Evolutionary conservation across 805 yeast species (phyloP).

Genomic region (Lachancea dasiensis): DNA sequence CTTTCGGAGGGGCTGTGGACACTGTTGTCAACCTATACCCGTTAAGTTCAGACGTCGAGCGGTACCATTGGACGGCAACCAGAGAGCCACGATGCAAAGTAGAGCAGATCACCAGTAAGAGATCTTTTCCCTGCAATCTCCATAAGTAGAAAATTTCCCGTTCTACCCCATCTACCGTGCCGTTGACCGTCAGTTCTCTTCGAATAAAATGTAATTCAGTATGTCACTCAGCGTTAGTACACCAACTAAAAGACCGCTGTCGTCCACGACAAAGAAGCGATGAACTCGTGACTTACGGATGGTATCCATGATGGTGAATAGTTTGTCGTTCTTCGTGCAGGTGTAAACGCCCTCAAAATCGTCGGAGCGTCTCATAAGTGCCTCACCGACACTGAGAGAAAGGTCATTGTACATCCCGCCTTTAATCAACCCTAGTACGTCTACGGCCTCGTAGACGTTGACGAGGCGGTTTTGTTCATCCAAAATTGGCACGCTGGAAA

Average conservation of each 20-base stretch:
- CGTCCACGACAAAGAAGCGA: constrained; percentile 87
- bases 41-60: too few species aligned
- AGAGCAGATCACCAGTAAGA: too few species aligned
- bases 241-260: constrained; percentile 68
- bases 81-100: too few species aligned
- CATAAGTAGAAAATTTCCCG: too few species aligned
- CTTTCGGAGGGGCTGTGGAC: too few species aligned
- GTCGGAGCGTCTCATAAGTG: constrained; percentile 79
- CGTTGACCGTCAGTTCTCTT: constrained; percentile 34
- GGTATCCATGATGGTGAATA: constrained; percentile 87
- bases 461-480: constrained; percentile 62
- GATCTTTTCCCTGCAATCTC: too few species aligned
- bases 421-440: constrained; percentile 83
- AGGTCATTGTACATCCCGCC: constrained; percentile 92
- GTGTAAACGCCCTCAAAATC: constrained; percentile 98
- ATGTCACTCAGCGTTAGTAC: constrained; percentile 91
- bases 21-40: too few species aligned
- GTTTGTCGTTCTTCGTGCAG: constrained; percentile 79
- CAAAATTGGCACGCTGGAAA: constrained; percentile 88
- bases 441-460: constrained; percentile 94
- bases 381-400: constrained; percentile 90
- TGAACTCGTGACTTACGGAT: constrained; percentile 87
- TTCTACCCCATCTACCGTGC: too few species aligned
- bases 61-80: too few species aligned
- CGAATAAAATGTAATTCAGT: constrained; percentile 70